Percentiles rank a stretch among this genome's conserved stretches.
Evolutionary conservation across 2,329 filamentous ascomycete genomes (phyloP).

Genomic region (Pseudocercospora macadamiae): DNA sequence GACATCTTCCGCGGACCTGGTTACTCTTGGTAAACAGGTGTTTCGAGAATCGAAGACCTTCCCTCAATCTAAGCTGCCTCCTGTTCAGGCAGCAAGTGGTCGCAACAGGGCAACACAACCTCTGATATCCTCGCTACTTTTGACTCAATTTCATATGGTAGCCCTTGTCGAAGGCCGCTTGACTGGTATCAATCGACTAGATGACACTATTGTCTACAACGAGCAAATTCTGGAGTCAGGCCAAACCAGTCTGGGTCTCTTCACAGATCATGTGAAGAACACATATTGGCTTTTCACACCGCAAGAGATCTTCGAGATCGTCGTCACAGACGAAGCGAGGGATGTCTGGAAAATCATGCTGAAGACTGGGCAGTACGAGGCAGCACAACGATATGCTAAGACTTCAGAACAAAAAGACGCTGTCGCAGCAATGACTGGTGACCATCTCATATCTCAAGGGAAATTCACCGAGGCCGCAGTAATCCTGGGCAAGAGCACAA

Average conservation of each 20-base stretch:
- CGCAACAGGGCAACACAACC: slow-evolving; percentile 69
- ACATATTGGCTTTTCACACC: slow-evolving; percentile 96
- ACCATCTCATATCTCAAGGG: slow-evolving; percentile 80
- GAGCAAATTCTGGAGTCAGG: slow-evolving; percentile 80
- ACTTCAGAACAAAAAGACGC: slow-evolving; percentile 82
- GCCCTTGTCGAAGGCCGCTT: slow-evolving; percentile 80
- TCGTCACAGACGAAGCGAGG: slow-evolving; percentile 84
- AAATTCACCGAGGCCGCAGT: slow-evolving; percentile 83
- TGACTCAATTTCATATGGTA: slow-evolving; percentile 94
- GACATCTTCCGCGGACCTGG: slow-evolving; percentile 56
- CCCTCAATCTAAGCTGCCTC: slow-evolving; percentile 69
- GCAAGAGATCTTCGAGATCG: slow-evolving; percentile 90
- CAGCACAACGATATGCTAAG: slow-evolving; percentile 81
- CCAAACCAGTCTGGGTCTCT: slow-evolving; percentile 79
- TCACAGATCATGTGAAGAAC: slow-evolving; percentile 89
- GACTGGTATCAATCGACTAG: slow-evolving; percentile 83
- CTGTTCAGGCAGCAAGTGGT: slow-evolving; percentile 63
- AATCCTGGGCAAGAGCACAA: slow-evolving; percentile 93
- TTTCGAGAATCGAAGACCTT: slow-evolving; percentile 80
- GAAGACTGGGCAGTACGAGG: slow-evolving; percentile 82
- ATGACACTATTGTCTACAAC: slow-evolving; percentile 83
- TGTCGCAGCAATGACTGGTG: slow-evolving; percentile 88
- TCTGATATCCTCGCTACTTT: slow-evolving; percentile 73
- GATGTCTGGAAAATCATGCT: slow-evolving; percentile 96
- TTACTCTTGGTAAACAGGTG: slow-evolving; percentile 71